Base-by-base conservation (phyloP, 441 rosid genomes). In the Euphorbia corollata region DNA sequence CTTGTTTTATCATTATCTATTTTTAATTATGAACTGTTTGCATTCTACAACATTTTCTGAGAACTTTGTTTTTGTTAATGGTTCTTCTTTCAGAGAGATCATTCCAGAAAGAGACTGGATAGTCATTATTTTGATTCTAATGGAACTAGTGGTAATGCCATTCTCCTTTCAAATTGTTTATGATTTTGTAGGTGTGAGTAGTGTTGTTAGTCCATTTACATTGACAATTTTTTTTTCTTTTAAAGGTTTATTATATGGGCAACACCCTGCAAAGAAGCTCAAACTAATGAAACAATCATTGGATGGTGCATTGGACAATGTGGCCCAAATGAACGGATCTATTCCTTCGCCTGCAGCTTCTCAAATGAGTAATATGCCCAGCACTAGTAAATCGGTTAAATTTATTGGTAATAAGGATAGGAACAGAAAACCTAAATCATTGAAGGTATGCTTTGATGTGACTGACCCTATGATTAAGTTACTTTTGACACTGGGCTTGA, bases 351-450 rank as follows among this genome's bases (percentile, higher is more conserved):
- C 95, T 13, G 92, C 79, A 18, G 89, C 89, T 74, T 92, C 99
- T 63, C 98, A 94, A 76, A 85, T 90, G 91, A 90, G 98, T 83
- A 90, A 92, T 78, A 86, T 95, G 97, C 84, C 97, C 75, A 84
- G 81, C 86, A 85, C 93, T 62, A 85, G 83, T 73, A 92, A 86
- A 77, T 74, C 82, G 41, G 86, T 87, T 78, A 90, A 86, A 81
- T 71, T 85, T 71, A 78, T 83, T 77, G 87, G 81, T 71, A 87
- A 91, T 57, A 85, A 83, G 70, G 97, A 89, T 60, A 82, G 85
- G 76, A 85, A 84, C 75, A 89, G 88, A 80, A 90, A 90, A 84
- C 63, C 83, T 68, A 92, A 90, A 85, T 71, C 41, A 36, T 6
- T 79, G 54, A 92, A 90, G 98, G 99, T 96, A 87, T 64, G 45